phyloP scores from a whole-genome alignment of 495 filamentous ascomycete species.

The Opeltia flavorubescens region DNA sequence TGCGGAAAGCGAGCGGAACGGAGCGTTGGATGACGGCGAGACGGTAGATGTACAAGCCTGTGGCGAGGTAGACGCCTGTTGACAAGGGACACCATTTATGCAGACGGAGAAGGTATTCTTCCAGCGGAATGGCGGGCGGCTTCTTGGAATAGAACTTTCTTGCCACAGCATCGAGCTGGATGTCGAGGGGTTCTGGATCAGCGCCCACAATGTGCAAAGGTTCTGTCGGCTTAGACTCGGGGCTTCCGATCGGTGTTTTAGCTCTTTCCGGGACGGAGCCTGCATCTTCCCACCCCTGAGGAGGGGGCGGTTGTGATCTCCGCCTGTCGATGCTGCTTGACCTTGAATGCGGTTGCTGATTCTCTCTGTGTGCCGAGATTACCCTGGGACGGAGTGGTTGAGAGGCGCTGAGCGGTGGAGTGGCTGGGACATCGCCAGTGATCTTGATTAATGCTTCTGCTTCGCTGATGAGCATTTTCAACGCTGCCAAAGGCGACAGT shows the following conservation, averaged over 20 bases:
- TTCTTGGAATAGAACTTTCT: conserved; percentile 86
- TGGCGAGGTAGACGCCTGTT: conserved; percentile 89
- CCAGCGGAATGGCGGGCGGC: conserved; percentile 63
- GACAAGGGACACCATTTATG: conserved; percentile 90
- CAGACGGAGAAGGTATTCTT: conserved; percentile 74
- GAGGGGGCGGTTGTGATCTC: conserved; percentile 4
- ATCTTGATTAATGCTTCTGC: conserved; percentile 58
- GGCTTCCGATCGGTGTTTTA: conserved; percentile 29
- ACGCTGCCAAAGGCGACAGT: conserved; percentile 56
- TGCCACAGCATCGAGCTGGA: conserved; percentile 68
- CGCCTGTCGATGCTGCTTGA: background rate
- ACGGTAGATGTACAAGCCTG: conserved; percentile 75
- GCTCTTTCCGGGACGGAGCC: conserved; percentile 24
- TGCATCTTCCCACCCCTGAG: conserved; percentile 1
- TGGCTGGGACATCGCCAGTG: conserved; percentile 62
- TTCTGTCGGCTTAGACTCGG: conserved; percentile 26
- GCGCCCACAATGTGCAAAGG: conserved; percentile 37
- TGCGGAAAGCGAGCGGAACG: conserved; percentile 62
- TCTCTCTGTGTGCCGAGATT: conserved; percentile 44
- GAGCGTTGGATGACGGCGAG: conserved; percentile 60
- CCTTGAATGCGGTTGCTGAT: conserved; percentile 22
- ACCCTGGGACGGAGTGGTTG: conserved; percentile 37
- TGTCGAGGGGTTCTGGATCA: conserved; percentile 44
- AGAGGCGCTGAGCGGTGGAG: conserved; percentile 47
- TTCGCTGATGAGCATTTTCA: conserved; percentile 60